Evolutionary conservation across 495 filamentous ascomycete species (phyloP), one percentile per base, ranked within the genome.

Genomic region (Tuber umbilicatum): DNA sequence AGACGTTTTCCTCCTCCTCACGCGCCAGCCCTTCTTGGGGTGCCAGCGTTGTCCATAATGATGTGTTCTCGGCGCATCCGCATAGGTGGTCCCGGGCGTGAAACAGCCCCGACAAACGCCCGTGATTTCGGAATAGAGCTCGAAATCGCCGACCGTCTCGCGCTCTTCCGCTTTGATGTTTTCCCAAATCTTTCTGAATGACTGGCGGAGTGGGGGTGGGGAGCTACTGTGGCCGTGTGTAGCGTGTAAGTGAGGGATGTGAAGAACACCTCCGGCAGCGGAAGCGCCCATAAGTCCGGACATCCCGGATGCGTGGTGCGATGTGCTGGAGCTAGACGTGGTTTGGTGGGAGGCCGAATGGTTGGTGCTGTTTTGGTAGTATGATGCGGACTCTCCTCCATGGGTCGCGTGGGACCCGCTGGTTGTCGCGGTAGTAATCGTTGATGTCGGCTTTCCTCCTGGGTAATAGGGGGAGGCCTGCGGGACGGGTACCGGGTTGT

Each of bases 41-140:
- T 70, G 72, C 79, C 79, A 81, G 31, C 43, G 69, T 71, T 81
- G 79, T 31, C 83, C 74, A 80, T 89, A 88, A 75, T 90, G 83
- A 80, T 93, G 91, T 74, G 86, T 88, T 75, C 91, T 85, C 50
- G 91, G 91, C 3, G 90, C 91, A 79, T 92, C 85, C 42, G 82
- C 73, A n/a, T 87, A 86, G 40, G 84, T 86, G 3, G 88, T 87
- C 9, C 87, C 86, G 5, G 90, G 90, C 37, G 89, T 87, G 76
- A 93, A 93, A 78, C 91, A 93, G 73, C 88, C 83, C 75, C 84
- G 87, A 83, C 91, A 93, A 9, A 91, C 87, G 31, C 91, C 91
- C 70, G 91, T 91, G 70, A 87, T 85, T 80, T 93, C 90, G 3
- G 90, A 91, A 76, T 92, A 93, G 78, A 91, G 89, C 82, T 93